These are phyloP conservation scores for Suillus americanus DNA, from an alignment of 768 basidiomycete species.

Conservation along the genomic window DNA sequence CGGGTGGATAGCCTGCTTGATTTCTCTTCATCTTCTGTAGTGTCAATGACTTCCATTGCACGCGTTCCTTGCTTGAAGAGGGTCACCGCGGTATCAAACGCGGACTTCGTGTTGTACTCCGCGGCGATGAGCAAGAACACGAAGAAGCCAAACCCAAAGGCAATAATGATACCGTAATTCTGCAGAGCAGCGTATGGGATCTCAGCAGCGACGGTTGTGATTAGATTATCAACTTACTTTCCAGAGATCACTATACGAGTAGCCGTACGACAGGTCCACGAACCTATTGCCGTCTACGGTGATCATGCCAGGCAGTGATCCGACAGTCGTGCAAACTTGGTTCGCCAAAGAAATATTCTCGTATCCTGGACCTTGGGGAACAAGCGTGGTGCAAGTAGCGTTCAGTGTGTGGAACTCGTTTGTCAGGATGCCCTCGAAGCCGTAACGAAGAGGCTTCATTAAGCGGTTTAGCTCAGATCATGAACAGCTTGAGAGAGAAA, in stretches of 20 bases:
- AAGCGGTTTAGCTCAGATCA: conserved; percentile 18
- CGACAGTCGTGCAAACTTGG: conserved; percentile 43
- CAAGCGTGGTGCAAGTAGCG: conserved; percentile 34
- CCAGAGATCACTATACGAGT: conserved; percentile 31
- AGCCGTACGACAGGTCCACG: conserved; percentile 31
- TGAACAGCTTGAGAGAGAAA: conserved; percentile 39
- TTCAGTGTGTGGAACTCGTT: conserved; percentile 49
- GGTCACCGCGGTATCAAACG: conserved; percentile 32
- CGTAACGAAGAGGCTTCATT: conserved; percentile 33
- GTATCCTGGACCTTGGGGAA: conserved; percentile 35
- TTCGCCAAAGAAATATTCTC: conserved; percentile 32
- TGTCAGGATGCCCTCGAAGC: conserved; percentile 33
- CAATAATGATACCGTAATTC: conserved; percentile 45
- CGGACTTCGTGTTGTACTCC: conserved; percentile 29
- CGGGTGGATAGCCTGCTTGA: not conserved
- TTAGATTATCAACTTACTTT: conserved; percentile 33
- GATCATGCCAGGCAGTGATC: conserved; percentile 39
- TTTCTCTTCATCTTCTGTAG: conserved; percentile 20
- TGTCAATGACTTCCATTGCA: not conserved
- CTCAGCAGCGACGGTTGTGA: conserved; percentile 8
- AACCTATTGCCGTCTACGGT: conserved; percentile 44
- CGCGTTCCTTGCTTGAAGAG: conserved; percentile 19
- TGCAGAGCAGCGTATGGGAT: conserved; percentile 17
- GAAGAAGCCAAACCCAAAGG: conserved; percentile 42
- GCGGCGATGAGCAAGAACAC: conserved; percentile 35